Conservation (phyloP, 106 monocot genomes). For the Dendrobium catenatum region DNA sequence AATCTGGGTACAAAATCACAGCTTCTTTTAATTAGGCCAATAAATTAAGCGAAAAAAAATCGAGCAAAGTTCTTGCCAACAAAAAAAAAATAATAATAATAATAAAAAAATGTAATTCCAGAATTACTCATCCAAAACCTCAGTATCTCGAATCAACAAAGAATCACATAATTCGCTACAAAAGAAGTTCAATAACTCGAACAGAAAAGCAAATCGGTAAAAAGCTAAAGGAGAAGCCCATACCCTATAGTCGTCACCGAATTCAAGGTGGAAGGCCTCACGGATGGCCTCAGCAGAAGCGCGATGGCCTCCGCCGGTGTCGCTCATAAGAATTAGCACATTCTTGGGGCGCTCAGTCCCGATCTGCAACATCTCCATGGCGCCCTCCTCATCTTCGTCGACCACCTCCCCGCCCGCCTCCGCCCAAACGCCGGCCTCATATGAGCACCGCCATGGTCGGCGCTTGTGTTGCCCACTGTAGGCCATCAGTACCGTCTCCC, state of each 20-base stretch:
- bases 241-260: conserved; percentile 58
- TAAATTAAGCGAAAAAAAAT: too few relatives aligned
- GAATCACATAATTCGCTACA: too few relatives aligned
- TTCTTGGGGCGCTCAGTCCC: conserved; percentile 42
- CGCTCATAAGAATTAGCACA: conserved; percentile 66
- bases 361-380: conserved; percentile 5
- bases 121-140: too few relatives aligned
- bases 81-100: too few relatives aligned
- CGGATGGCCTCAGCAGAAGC: conserved; percentile 71
- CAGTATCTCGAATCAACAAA: too few relatives aligned
- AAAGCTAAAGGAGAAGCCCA: background rate
- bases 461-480: too few relatives aligned
- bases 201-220: background rate
- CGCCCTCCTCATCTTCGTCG: background rate
- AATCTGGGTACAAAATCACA: too few relatives aligned
- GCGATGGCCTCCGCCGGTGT: conserved; percentile 70
- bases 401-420: background rate
- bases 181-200: too few relatives aligned
- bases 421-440: background rate
- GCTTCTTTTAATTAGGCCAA: too few relatives aligned
- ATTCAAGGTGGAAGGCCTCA: conserved; percentile 57
- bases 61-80: too few relatives aligned
- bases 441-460: too few relatives aligned
- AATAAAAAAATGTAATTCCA: too few relatives aligned
- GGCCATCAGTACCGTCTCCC: background rate